Percentiles rank a stretch among this genome's conserved stretches.
phyloP scores from a whole-genome alignment of 495 filamentous ascomycete species.

The Pyrenula massariospora region DNA sequence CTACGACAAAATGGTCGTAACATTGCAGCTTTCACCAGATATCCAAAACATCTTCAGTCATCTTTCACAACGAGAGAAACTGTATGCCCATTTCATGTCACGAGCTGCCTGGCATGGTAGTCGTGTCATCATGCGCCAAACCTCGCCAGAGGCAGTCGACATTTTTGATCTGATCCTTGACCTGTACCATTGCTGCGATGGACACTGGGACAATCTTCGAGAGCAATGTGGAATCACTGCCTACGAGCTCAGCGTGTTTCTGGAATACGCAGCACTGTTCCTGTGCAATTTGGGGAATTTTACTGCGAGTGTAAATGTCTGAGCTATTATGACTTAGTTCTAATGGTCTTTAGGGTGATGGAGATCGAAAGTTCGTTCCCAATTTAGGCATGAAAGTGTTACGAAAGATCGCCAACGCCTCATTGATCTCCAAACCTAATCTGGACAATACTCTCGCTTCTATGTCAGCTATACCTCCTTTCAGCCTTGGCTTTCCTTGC shows the following conservation, averaged over 20 bases:
- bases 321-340: neutral
- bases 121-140: conserved; percentile 25
- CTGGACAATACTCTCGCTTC: neutral
- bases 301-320: conserved; percentile 1
- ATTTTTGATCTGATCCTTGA: conserved; percentile 29
- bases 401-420: conserved; percentile 6
- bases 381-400: conserved; percentile 7
- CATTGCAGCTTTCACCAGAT: neutral
- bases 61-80: conserved; percentile 12
- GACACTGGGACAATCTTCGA: conserved; percentile 19
- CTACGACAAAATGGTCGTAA: too few relatives aligned
- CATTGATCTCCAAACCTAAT: neutral
- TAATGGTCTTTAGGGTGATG: neutral
- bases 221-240: neutral
- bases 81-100: conserved; percentile 18
- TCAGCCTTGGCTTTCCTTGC: conserved; percentile 12
- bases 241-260: neutral
- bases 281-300: conserved; percentile 15
- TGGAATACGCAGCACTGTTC: conserved; percentile 16
- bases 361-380: conserved; percentile 21
- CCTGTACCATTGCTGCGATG: conserved; percentile 18
- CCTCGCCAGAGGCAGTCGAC: conserved; percentile 21
- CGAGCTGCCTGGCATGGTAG: conserved; percentile 27
- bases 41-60: neutral
- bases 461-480: conserved; percentile 4